Percentiles rank a stretch among this genome's conserved stretches.
phyloP scores from a whole-genome alignment of 2,329 filamentous ascomycete species.

The Cytospora piceicola region DNA sequence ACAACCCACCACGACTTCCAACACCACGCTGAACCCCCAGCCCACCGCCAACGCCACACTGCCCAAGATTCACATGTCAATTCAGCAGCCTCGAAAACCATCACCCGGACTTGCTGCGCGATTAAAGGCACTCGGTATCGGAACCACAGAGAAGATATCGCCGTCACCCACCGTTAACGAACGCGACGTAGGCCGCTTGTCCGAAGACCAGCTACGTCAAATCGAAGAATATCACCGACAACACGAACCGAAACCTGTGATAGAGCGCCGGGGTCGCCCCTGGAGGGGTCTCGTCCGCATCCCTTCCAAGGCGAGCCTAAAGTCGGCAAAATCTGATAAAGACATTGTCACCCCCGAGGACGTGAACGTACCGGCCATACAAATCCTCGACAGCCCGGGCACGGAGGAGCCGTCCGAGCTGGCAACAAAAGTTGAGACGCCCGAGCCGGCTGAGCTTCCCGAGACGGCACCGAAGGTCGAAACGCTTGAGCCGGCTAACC shows the following conservation, averaged over 20 bases:
- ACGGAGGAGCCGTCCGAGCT: conserved; percentile 41
- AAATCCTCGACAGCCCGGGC: conserved; percentile 37
- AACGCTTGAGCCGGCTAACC: conserved; percentile 41
- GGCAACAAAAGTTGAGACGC: conserved; percentile 57
- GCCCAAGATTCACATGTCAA: conserved; percentile 35
- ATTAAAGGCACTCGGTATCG: conserved; percentile 67
- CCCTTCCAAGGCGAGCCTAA: conserved; percentile 43
- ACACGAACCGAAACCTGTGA: conserved; percentile 52
- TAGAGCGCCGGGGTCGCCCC: conserved; percentile 70
- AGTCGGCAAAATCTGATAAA: conserved; percentile 31
- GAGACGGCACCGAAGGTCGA: conserved; percentile 54
- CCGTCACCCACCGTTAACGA: conserved; percentile 44
- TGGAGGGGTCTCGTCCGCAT: conserved; percentile 70
- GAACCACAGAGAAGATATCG: conserved; percentile 46
- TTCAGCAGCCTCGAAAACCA: conserved; percentile 56
- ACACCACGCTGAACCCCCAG: conserved; percentile 28
- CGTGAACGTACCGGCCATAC: conserved; percentile 33
- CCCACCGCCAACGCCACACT: conserved; percentile 26
- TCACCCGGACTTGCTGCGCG: conserved; percentile 68
- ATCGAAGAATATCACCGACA: conserved; percentile 70
- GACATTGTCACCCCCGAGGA: conserved; percentile 23
- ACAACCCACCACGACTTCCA: conserved; percentile 32
- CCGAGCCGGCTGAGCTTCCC: conserved; percentile 42
- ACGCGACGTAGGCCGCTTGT: conserved; percentile 64
- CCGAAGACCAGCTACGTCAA: conserved; percentile 70